Percentiles rank a stretch among this genome's conserved stretches.
Evolutionary conservation across 2,329 filamentous ascomycete genomes (phyloP).

Genomic region (Cryphonectria parasitica): DNA sequence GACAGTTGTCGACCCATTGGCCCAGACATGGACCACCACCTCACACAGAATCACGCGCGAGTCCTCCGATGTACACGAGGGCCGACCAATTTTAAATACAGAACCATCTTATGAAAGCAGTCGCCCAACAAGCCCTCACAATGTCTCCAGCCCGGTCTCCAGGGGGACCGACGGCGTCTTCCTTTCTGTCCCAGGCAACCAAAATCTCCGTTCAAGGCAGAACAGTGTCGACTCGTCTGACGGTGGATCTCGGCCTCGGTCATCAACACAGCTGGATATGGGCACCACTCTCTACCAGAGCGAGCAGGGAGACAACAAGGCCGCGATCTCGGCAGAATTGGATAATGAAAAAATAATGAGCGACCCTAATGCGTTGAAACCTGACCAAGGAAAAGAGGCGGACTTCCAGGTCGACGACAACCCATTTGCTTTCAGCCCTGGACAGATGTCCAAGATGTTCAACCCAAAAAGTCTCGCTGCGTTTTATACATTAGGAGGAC

Average conservation of each 20-base stretch:
- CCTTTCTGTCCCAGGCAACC: constrained; percentile 63
- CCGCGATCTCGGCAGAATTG: constrained; percentile 40
- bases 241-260: constrained; percentile 57
- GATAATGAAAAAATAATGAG: constrained; percentile 62
- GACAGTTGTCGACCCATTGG: constrained; percentile 40
- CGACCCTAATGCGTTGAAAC: constrained; percentile 70
- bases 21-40: constrained; percentile 34
- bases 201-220: constrained; percentile 62
- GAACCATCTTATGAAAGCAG: constrained; percentile 68
- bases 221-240: constrained; percentile 73
- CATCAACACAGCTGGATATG: constrained; percentile 67
- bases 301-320: constrained; percentile 40
- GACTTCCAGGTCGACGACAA: constrained; percentile 80
- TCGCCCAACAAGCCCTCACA: constrained; percentile 72
- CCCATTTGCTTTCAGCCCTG: constrained; percentile 82
- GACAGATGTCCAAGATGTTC: constrained; percentile 83
- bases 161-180: constrained; percentile 55
- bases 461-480: constrained; percentile 87
- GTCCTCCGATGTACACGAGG: constrained; percentile 32
- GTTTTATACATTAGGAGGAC: constrained; percentile 78
- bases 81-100: constrained; percentile 51
- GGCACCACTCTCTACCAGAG: constrained; percentile 50
- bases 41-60: constrained; percentile 36
- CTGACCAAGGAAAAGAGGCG: constrained; percentile 74
- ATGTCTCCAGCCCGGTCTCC: constrained; percentile 64